Percentiles rank a stretch among this genome's conserved stretches.
phyloP scores from a whole-genome alignment of 2,329 filamentous ascomycete species.

The Aspergillus floridensis region DNA sequence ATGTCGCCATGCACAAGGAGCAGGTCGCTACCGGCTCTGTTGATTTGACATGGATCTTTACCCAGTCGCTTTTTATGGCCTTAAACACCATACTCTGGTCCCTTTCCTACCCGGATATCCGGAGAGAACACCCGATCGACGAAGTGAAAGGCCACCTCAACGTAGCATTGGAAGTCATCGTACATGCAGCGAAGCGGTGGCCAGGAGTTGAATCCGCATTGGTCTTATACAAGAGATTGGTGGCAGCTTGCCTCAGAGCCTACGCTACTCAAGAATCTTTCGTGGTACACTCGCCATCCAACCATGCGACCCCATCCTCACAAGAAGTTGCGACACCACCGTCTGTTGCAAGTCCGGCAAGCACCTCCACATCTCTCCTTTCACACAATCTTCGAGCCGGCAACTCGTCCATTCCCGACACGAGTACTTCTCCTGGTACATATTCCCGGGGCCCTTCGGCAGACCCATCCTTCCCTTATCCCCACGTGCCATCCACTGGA shows the following conservation, averaged over 20 bases:
- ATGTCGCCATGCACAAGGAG: constrained; percentile 75
- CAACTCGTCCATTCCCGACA: constrained; percentile 29
- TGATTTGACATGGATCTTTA: constrained; percentile 92
- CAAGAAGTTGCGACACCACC: constrained; percentile 41
- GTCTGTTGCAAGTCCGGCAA: constrained; percentile 42
- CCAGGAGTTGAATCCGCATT: constrained; percentile 82
- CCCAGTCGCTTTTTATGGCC: constrained; percentile 84
- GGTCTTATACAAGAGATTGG: constrained; percentile 81
- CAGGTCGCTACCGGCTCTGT: constrained; percentile 74
- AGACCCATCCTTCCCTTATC: constrained; percentile 29
- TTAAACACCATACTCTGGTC: constrained; percentile 91
- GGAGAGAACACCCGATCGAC: constrained; percentile 67
- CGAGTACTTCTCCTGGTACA: constrained; percentile 27
- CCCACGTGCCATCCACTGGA: constrained; percentile 22
- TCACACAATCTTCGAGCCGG: constrained; percentile 32
- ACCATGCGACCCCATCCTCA: constrained; percentile 42
- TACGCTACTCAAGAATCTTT: constrained; percentile 65
- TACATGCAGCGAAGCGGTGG: constrained; percentile 81
- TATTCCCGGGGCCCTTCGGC: constrained; percentile 36
- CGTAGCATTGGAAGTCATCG: constrained; percentile 73
- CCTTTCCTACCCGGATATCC: constrained; percentile 80
- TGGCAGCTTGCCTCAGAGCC: constrained; percentile 80
- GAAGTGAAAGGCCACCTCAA: constrained; percentile 74
- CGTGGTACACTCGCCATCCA: constrained; percentile 50
- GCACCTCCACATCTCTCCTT: constrained; percentile 36